These are phyloP conservation scores for Mycena indigotica DNA, from an alignment of 768 basidiomycete genomes.

Conservation along the genomic window DNA sequence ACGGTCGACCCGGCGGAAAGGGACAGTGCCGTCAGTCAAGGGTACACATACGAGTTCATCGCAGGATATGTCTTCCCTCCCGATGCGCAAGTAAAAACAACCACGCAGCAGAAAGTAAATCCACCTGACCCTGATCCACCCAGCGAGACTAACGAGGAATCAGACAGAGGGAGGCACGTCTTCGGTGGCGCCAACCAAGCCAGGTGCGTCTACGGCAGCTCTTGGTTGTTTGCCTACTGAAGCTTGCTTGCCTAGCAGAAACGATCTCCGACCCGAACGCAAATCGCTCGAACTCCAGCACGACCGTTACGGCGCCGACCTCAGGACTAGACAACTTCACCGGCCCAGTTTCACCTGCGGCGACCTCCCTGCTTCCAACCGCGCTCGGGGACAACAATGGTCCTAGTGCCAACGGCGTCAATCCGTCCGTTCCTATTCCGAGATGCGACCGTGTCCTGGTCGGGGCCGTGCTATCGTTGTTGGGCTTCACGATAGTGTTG, in stretches of 20 bases:
- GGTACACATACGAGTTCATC: constrained; percentile 8
- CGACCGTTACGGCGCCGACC: background rate
- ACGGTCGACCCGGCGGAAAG: constrained; percentile 2
- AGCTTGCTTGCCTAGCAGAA: no score
- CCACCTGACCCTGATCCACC: background rate
- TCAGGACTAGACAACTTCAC: background rate
- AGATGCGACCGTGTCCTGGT: no score
- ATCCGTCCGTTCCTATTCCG: no score
- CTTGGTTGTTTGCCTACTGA: no score
- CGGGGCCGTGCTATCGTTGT: no score
- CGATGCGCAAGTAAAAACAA: background rate
- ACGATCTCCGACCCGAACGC: background rate
- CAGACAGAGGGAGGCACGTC: background rate
- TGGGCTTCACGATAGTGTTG: no score
- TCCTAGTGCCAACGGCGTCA: background rate
- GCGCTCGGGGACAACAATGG: background rate
- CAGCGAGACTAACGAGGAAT: background rate
- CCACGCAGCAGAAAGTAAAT: background rate
- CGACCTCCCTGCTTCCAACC: background rate
- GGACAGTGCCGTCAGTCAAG: background rate
- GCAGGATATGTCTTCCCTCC: constrained; percentile 11
- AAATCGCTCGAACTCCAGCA: background rate
- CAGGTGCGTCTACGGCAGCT: background rate
- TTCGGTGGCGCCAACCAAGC: background rate
- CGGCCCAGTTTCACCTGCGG: background rate